phyloP scores from a whole-genome alignment of 192 early-diverging fungal species.

The Kappamyces sp. region DNA sequence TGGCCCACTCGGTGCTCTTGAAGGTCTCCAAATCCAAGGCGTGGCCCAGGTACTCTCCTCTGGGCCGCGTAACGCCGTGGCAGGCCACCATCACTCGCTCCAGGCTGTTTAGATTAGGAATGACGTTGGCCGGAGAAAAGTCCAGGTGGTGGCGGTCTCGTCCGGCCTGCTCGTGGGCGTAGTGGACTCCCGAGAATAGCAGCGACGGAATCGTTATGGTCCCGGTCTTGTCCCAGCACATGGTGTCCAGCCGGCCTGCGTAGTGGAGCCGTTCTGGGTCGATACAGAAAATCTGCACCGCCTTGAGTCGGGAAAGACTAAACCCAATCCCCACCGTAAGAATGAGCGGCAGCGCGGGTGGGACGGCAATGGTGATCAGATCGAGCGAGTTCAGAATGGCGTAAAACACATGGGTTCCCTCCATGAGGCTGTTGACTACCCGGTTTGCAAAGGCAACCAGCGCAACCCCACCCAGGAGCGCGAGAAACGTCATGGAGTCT shows the following conservation, averaged over 20 bases:
- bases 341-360: slow-evolving; percentile 41
- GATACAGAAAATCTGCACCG: slow-evolving; percentile 35
- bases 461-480: slow-evolving; percentile 28
- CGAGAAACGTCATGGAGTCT: slow-evolving; percentile 37
- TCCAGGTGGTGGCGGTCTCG: background rate
- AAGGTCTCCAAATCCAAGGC: slow-evolving; percentile 19
- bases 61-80: slow-evolving; percentile 4
- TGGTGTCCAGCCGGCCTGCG: slow-evolving; percentile 35
- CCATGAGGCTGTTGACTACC: slow-evolving; percentile 5
- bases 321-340: slow-evolving; percentile 35
- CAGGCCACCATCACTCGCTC: slow-evolving; percentile 11
- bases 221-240: slow-evolving; percentile 50
- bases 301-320: slow-evolving; percentile 29
- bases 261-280: slow-evolving; percentile 34
- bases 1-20: slow-evolving; percentile 12
- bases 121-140: slow-evolving; percentile 2
- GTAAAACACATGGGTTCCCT: background rate
- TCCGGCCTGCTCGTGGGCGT: background rate
- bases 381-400: slow-evolving; percentile 31
- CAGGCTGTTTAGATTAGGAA: slow-evolving; percentile 1
- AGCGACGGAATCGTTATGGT: slow-evolving; percentile 19
- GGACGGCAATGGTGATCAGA: slow-evolving; percentile 44
- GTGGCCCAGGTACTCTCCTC: slow-evolving; percentile 8
- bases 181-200: slow-evolving; percentile 11
- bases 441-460: slow-evolving; percentile 34